Percentiles rank a stretch among this genome's conserved stretches.
Conservation (phyloP, 2,329 filamentous ascomycete species). For the Huntiella bhutanensis region DNA sequence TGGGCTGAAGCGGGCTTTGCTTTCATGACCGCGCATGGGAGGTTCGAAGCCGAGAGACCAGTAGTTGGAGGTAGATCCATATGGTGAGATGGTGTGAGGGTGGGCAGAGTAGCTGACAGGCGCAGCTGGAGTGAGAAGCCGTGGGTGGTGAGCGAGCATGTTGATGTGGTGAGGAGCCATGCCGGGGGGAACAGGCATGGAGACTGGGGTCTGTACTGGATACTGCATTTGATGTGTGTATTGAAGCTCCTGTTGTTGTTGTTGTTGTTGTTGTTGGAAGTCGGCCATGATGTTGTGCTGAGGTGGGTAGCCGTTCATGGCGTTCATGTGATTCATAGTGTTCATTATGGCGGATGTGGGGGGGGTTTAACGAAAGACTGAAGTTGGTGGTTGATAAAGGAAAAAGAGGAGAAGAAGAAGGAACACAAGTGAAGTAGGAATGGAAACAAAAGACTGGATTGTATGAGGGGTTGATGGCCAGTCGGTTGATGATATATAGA, state of each 20-base stretch:
- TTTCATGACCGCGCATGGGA: constrained; percentile 20
- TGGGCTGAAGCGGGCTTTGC: constrained; percentile 36
- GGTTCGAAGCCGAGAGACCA: constrained; percentile 2
- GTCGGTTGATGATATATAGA: constrained; percentile 4
- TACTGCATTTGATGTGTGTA: constrained; percentile 1
- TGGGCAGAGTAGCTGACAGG: no score
- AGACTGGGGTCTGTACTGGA: not conserved
- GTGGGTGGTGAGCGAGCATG: not conserved
- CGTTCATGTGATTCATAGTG: not conserved
- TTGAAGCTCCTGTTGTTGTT: not conserved
- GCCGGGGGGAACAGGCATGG: not conserved
- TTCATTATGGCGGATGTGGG: not conserved
- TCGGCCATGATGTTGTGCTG: not conserved
- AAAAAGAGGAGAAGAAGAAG: not conserved
- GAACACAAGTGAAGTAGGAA: not conserved
- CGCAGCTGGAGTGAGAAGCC: no score
- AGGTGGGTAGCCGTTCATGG: not conserved
- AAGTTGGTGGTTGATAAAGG: no score
- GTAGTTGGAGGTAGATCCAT: not conserved
- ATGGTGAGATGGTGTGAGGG: no score
- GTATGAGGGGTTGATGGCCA: not conserved
- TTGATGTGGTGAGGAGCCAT: not conserved
- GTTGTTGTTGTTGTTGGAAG: not conserved
- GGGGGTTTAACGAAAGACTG: not conserved
- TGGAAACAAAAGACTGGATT: constrained; percentile 3